These are phyloP conservation scores for Trichoderma afroharzianum DNA, from an alignment of 2,329 filamentous ascomycete species.

Conservation along the genomic window DNA sequence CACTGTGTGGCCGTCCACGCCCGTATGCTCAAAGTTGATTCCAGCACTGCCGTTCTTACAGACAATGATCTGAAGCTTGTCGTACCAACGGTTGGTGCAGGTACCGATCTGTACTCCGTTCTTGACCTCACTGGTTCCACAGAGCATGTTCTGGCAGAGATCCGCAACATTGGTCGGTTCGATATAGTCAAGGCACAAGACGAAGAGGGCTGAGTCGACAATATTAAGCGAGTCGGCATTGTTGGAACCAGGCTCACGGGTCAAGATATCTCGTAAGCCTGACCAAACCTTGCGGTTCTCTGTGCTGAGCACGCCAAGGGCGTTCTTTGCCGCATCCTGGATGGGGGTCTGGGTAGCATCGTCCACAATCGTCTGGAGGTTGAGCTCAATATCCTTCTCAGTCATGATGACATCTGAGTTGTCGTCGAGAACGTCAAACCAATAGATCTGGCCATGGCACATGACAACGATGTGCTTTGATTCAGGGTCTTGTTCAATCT, in stretches of 20 bases:
- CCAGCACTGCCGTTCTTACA: conserved; percentile 98
- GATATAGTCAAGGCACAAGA: conserved; percentile 88
- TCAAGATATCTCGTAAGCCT: conserved; percentile 80
- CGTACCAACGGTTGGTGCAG: conserved; percentile 98
- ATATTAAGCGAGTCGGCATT: conserved; percentile 96
- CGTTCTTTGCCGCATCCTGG: conserved; percentile 91
- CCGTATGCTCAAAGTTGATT: conserved; percentile 99
- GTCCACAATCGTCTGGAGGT: conserved; percentile 86
- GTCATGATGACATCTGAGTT: conserved; percentile 97
- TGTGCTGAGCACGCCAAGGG: conserved; percentile 87
- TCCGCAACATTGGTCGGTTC: conserved; percentile 77
- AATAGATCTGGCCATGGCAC: conserved; percentile 95
- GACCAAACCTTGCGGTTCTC: conserved; percentile 98
- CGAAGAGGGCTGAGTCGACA: conserved; percentile 89
- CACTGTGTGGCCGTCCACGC: conserved; percentile 95
- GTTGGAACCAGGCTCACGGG: conserved; percentile 80
- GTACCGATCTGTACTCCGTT: conserved; percentile 94
- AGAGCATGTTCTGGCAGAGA: conserved; percentile 98
- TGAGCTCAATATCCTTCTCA: conserved; percentile 87
- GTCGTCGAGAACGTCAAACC: conserved; percentile 95
- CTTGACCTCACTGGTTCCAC: conserved; percentile 86
- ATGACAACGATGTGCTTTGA: conserved; percentile 91
- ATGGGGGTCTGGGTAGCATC: conserved; percentile 88
- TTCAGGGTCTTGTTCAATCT: conserved; percentile 91
- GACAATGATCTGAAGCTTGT: conserved; percentile 98